Conservation (phyloP, 73 alveolate genomes). For the Urostyla sp. region DNA sequence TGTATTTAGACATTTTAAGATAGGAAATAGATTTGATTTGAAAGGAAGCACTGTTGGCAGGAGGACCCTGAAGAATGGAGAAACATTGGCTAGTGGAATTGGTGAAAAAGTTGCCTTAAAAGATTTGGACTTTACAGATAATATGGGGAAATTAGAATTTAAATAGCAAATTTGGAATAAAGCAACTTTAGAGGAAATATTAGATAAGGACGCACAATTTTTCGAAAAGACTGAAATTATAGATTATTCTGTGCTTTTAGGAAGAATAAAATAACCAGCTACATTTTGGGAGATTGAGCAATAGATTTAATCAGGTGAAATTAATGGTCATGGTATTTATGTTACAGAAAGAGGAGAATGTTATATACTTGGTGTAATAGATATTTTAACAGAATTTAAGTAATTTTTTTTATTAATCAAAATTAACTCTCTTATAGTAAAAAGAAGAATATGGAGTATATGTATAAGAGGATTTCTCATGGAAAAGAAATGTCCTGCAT, state of each 20-base stretch:
- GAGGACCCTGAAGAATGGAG: slow-evolving; percentile 40
- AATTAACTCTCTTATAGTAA: slow-evolving; percentile 61
- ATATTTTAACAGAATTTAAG: slow-evolving; percentile 76
- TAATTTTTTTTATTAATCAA: background rate
- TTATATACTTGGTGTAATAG: slow-evolving; percentile 80
- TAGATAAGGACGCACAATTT: slow-evolving; percentile 85
- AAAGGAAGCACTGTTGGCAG: slow-evolving; percentile 72
- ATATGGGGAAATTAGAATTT: slow-evolving; percentile 71
- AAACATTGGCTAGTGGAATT: slow-evolving; percentile 52
- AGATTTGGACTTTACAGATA: slow-evolving; percentile 85
- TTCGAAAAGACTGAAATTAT: slow-evolving; percentile 78
- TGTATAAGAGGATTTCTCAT: slow-evolving; percentile 73
- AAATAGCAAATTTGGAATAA: slow-evolving; percentile 33
- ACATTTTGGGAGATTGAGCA: background rate
- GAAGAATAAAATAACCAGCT: slow-evolving; percentile 56
- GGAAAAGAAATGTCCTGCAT: slow-evolving; percentile 85
- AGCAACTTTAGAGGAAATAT: slow-evolving; percentile 68
- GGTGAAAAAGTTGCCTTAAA: slow-evolving; percentile 75
- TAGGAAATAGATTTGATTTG: slow-evolving; percentile 60
- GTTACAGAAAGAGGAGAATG: slow-evolving; percentile 42
- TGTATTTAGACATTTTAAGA: slow-evolving; percentile 50
- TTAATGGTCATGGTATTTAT: slow-evolving; percentile 24
- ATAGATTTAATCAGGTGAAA: background rate
- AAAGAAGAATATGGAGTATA: slow-evolving; percentile 84
- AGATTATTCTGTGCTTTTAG: slow-evolving; percentile 92